These are phyloP conservation scores for Peterozyma xylosa DNA, from an alignment of 805 yeast species.

Conservation along the genomic window DNA sequence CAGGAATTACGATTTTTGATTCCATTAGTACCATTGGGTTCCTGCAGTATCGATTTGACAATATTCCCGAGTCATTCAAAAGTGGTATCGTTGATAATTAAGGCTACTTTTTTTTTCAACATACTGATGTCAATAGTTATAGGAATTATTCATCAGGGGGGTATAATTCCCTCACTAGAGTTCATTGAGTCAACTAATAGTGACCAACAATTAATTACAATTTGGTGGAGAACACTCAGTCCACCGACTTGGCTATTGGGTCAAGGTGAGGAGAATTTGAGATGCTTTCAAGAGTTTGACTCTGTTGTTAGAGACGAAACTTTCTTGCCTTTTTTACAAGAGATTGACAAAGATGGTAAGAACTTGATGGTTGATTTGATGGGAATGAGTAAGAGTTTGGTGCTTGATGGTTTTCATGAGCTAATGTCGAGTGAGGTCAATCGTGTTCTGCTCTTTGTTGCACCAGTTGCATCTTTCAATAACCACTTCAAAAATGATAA, in stretches of 20 bases:
- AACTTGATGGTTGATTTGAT: constrained; percentile 31
- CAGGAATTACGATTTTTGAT: constrained; percentile 87
- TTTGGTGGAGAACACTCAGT: constrained; percentile 94
- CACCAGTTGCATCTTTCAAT: constrained; percentile 30
- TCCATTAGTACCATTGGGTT: constrained; percentile 69
- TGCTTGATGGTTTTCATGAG: constrained; percentile 13
- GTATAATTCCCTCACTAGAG: constrained; percentile 63
- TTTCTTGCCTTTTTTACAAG: constrained; percentile 1
- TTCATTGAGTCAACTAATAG: constrained; percentile 22
- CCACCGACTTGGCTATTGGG: constrained; percentile 80
- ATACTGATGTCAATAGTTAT: constrained; percentile 47
- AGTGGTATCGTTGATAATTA: constrained; percentile 18
- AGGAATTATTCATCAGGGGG: constrained; percentile 89
- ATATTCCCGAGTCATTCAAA: constrained; percentile 10
- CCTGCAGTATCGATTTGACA: constrained; percentile 47
- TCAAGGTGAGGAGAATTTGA: background rate
- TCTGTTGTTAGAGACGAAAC: background rate
- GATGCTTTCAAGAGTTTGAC: background rate
- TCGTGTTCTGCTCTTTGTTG: constrained; percentile 18
- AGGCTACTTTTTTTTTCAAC: constrained; percentile 62
- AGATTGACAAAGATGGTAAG: constrained; percentile 14
- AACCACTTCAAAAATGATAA: background rate
- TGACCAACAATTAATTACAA: constrained; percentile 26
- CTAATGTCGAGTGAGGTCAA: constrained; percentile 8
- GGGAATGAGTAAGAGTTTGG: constrained; percentile 27